Conservation (phyloP, 257 asterid genomes). For the Solanum habrochaites region DNA sequence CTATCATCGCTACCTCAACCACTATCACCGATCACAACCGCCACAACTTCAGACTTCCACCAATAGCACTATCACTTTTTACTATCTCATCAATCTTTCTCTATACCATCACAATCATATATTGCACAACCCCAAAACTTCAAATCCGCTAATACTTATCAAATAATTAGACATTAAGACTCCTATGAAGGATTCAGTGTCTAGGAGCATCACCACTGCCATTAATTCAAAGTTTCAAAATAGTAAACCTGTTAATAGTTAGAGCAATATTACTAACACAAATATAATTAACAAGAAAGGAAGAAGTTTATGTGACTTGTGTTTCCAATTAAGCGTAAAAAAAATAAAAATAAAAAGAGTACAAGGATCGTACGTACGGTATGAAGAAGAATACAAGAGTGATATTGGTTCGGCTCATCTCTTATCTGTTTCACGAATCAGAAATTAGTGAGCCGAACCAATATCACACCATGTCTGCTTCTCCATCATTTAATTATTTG, state of each 20-base stretch:
- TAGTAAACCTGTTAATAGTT: neutral
- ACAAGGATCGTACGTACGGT: neutral
- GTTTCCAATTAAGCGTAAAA: neutral
- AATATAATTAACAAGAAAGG: neutral
- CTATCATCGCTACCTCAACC: neutral
- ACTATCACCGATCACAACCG: neutral
- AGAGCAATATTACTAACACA: neutral
- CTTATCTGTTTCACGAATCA: neutral
- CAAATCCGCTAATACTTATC: neutral
- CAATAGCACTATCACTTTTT: neutral
- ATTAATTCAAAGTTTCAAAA: neutral
- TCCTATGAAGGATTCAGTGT: neutral
- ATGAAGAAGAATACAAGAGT: constrained; percentile 53
- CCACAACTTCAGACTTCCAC: neutral
- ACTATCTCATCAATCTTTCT: neutral
- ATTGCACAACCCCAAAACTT: neutral
- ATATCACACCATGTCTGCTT: constrained; percentile 28
- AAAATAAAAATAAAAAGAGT: neutral
- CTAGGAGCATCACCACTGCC: neutral
- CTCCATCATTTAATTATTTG: neutral
- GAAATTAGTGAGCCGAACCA: constrained; percentile 15
- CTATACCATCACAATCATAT: neutral
- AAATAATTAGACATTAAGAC: neutral
- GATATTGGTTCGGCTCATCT: constrained; percentile 72
- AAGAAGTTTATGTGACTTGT: neutral